Conservation (phyloP, 2,329 filamentous ascomycete species). For the Epicoccum nigrum region DNA sequence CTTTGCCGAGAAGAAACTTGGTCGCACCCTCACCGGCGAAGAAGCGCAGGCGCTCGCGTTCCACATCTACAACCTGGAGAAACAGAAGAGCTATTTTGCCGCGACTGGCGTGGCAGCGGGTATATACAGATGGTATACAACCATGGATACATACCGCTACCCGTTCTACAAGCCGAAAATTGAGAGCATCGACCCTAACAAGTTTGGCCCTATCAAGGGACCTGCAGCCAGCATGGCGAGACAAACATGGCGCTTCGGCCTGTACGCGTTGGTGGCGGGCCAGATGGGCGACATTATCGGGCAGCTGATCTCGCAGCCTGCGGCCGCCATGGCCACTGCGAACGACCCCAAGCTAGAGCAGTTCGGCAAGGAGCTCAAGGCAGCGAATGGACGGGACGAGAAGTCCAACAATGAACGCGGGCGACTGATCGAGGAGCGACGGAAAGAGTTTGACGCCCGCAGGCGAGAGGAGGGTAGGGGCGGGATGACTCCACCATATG, state of each 20-base stretch:
- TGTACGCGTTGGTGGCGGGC: conserved; percentile 35
- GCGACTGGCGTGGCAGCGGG: conserved; percentile 44
- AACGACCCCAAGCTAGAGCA: conserved; percentile 51
- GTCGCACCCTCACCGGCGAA: conserved; percentile 47
- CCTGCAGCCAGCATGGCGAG: conserved; percentile 37
- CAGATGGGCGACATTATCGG: conserved; percentile 45
- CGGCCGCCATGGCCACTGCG: conserved; percentile 42
- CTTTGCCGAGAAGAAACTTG: conserved; percentile 41
- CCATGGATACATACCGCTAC: conserved; percentile 46
- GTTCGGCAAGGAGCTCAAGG: conserved; percentile 46
- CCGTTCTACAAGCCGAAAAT: conserved; percentile 51
- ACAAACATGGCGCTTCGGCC: conserved; percentile 34
- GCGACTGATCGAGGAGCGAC: conserved; percentile 26
- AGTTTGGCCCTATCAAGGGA: conserved; percentile 45
- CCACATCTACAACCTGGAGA: conserved; percentile 48
- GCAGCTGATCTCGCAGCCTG: conserved; percentile 39
- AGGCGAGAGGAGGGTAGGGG: conserved; percentile 24
- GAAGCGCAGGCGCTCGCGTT: conserved; percentile 53
- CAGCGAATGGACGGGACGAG: conserved; percentile 20
- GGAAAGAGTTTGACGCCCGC: conserved; percentile 28
- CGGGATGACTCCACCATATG: conserved; percentile 48
- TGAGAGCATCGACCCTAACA: conserved; percentile 48
- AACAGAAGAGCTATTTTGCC: conserved; percentile 48
- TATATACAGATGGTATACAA: conserved; percentile 43
- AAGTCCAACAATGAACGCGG: conserved; percentile 19